These are phyloP conservation scores for Exsudoporus frostii DNA, from an alignment of 768 basidiomycete species.

Conservation along the genomic window DNA sequence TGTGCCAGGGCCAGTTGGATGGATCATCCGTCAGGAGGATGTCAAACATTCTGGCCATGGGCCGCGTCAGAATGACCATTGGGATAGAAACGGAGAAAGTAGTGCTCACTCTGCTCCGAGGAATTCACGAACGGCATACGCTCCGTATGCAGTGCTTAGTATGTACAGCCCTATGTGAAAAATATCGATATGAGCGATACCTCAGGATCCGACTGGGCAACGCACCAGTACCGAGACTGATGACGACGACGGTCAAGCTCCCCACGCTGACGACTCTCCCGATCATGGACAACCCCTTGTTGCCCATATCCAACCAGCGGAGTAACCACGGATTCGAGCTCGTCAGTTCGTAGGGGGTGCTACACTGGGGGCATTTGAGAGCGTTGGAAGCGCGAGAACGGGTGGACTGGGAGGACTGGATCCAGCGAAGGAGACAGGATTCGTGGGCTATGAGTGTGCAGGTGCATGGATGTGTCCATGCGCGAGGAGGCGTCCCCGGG, in stretches of 20 bases:
- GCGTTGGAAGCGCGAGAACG: slow-evolving; percentile 55
- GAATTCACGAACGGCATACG: slow-evolving; percentile 66
- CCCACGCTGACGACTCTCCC: slow-evolving; percentile 53
- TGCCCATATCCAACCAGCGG: slow-evolving; percentile 47
- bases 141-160: slow-evolving; percentile 65
- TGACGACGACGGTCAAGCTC: slow-evolving; percentile 47
- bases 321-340: slow-evolving; percentile 59
- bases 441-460: slow-evolving; percentile 83
- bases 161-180: slow-evolving; percentile 41
- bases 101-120: slow-evolving; percentile 60
- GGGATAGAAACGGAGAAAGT: background rate
- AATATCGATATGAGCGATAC: background rate
- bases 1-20: slow-evolving; percentile 71
- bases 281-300: slow-evolving; percentile 45
- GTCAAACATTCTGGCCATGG: slow-evolving; percentile 52
- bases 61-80: background rate
- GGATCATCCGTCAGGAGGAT: slow-evolving; percentile 66
- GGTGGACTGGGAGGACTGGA: slow-evolving; percentile 63
- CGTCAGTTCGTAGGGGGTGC: slow-evolving; percentile 60
- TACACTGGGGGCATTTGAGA: slow-evolving; percentile 79
- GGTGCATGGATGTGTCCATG: slow-evolving; percentile 78
- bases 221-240: slow-evolving; percentile 62
- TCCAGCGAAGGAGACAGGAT: slow-evolving; percentile 76
- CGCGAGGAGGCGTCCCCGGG: slow-evolving; percentile 45
- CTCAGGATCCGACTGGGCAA: slow-evolving; percentile 4